Evolutionary conservation across 805 yeast genomes (phyloP).

Genomic region (Candida corydali): DNA sequence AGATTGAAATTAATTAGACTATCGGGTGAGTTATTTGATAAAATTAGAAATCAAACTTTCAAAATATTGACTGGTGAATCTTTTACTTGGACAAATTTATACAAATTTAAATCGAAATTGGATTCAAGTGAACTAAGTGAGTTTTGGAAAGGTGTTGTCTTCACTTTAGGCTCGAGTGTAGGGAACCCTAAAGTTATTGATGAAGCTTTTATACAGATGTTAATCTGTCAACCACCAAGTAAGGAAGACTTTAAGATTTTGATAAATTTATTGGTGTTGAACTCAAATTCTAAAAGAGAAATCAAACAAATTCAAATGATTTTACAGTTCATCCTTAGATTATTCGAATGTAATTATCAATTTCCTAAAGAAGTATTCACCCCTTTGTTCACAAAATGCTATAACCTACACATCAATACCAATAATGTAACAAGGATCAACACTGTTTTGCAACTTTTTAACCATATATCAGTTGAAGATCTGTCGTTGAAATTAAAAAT

Average conservation of each 20-base stretch:
- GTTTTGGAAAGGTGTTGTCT: conserved; percentile 54
- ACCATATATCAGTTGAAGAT: conserved; percentile 24
- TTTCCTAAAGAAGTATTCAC: conserved; percentile 29
- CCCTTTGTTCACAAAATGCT: conserved; percentile 43
- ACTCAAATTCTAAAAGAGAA: background rate
- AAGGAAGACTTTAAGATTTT: conserved; percentile 6
- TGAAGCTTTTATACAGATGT: conserved; percentile 31
- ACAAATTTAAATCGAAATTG: background rate
- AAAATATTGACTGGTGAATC: conserved; percentile 16
- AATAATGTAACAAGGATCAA: conserved; percentile 33
- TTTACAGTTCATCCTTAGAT: conserved; percentile 27
- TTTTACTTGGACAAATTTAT: conserved; percentile 9
- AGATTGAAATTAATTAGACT: conserved; percentile 46
- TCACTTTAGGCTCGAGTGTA: conserved; percentile 54
- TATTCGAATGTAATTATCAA: conserved; percentile 35
- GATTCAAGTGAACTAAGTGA: conserved; percentile 10
- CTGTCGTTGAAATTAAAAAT: conserved; percentile 10
- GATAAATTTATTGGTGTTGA: conserved; percentile 19
- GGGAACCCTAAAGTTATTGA: conserved; percentile 45
- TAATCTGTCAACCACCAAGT: conserved; percentile 20
- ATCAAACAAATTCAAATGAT: conserved; percentile 21
- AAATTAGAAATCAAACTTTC: conserved; percentile 43
- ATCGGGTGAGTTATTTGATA: conserved; percentile 61
- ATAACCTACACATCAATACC: conserved; percentile 54
- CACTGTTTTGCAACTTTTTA: conserved; percentile 42